Evolutionary conservation across 495 filamentous ascomycete species (phyloP).

Genomic region (Podospora australis): DNA sequence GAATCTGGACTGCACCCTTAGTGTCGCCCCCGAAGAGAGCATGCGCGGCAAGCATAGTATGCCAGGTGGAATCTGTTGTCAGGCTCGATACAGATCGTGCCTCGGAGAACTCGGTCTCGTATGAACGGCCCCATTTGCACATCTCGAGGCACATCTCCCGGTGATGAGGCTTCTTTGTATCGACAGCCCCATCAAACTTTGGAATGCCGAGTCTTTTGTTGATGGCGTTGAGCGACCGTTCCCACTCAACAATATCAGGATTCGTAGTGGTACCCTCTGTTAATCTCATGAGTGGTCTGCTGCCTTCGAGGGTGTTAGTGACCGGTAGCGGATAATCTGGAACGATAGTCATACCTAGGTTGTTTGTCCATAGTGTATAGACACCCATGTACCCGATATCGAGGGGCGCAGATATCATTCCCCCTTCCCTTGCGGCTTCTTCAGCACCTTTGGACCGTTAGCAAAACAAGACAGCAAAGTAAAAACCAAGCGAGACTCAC

Average conservation of each 20-base stretch:
- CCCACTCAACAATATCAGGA: slow-evolving; percentile 44
- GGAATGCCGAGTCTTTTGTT: slow-evolving; percentile 36
- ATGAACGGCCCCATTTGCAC: slow-evolving; percentile 59
- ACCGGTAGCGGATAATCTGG: slow-evolving; percentile 8
- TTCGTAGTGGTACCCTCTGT: slow-evolving; percentile 27
- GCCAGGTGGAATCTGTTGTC: slow-evolving; percentile 55
- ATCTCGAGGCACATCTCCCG: slow-evolving; percentile 73
- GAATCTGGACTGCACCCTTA: slow-evolving; percentile 47
- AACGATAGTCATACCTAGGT: slow-evolving; percentile 48
- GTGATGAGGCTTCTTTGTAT: slow-evolving; percentile 65
- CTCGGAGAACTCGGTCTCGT: slow-evolving; percentile 50
- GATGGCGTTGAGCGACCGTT: slow-evolving; percentile 40
- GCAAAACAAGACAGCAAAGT: background rate
- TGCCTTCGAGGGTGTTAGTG: slow-evolving; percentile 16
- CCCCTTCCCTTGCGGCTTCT: slow-evolving; percentile 54
- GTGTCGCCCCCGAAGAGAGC: slow-evolving; percentile 69
- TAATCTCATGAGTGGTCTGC: slow-evolving; percentile 35
- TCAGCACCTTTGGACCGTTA: slow-evolving; percentile 50
- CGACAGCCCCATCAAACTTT: slow-evolving; percentile 34
- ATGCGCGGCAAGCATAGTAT: slow-evolving; percentile 75
- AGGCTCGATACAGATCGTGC: slow-evolving; percentile 43
- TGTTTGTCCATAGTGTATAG: slow-evolving; percentile 68
- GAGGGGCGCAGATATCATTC: slow-evolving; percentile 66
- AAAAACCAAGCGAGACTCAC: slow-evolving; percentile 35
- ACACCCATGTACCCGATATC: slow-evolving; percentile 87